phyloP scores from a whole-genome alignment of 2,329 filamentous ascomycete species.

The Exophiala lecanii-corni region DNA sequence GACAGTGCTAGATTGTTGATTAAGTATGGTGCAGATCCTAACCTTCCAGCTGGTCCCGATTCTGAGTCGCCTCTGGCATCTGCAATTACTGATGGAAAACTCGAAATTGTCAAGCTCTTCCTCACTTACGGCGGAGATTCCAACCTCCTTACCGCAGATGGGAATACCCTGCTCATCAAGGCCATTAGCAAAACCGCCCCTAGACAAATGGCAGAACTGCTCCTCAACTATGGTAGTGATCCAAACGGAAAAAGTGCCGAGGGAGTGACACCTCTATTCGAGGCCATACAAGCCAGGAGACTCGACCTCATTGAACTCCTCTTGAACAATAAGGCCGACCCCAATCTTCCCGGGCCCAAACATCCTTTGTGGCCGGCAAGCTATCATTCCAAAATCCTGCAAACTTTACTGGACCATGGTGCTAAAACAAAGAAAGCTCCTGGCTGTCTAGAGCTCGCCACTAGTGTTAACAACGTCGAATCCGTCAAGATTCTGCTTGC shows the following conservation, averaged over 20 bases:
- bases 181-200: constrained; percentile 58
- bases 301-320: constrained; percentile 53
- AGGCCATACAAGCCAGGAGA: constrained; percentile 54
- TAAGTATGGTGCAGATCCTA: constrained; percentile 61
- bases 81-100: constrained; percentile 49
- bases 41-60: constrained; percentile 47
- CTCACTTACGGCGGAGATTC: constrained; percentile 59
- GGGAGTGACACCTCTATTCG: constrained; percentile 60
- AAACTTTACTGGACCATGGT: constrained; percentile 55
- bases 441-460: constrained; percentile 61
- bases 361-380: constrained; percentile 64
- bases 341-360: constrained; percentile 65
- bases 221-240: constrained; percentile 57
- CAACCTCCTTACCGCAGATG: constrained; percentile 50
- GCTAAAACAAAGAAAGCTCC: constrained; percentile 58
- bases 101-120: constrained; percentile 55
- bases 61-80: constrained; percentile 53
- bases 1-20: constrained; percentile 56
- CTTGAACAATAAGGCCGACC: constrained; percentile 58
- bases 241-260: constrained; percentile 56
- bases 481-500: constrained; percentile 55
- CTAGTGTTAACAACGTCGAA: constrained; percentile 60
- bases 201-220: constrained; percentile 51
- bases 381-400: constrained; percentile 55
- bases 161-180: constrained; percentile 58